These are phyloP conservation scores for Podaxis sp. DNA, from an alignment of 768 basidiomycete species.

Conservation along the genomic window DNA sequence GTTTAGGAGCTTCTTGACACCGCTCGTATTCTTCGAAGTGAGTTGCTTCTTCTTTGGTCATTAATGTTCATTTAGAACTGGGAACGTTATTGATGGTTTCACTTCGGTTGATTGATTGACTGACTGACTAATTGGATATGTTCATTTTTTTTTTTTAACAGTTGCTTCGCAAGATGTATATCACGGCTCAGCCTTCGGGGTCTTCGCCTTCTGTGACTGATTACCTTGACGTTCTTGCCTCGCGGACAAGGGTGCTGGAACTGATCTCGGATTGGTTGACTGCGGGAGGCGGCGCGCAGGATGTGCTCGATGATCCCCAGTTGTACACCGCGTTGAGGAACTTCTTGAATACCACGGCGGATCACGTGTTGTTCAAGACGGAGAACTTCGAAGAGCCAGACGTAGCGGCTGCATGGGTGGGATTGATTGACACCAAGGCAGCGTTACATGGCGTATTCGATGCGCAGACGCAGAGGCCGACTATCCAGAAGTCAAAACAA, in stretches of 20 bases:
- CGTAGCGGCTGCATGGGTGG: conserved; percentile 43
- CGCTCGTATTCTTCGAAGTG: conserved; percentile 83
- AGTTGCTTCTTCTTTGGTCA: conserved; percentile 15
- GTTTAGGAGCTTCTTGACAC: conserved; percentile 79
- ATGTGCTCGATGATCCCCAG: conserved; percentile 67
- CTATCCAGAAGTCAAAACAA: conserved; percentile 16
- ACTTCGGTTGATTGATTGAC: neutral
- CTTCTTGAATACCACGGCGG: conserved; percentile 55
- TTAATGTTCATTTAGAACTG: neutral
- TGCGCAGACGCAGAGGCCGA: conserved; percentile 60
- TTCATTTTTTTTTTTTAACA: conserved; percentile 23
- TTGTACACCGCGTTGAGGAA: conserved; percentile 52
- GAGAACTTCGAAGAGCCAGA: conserved; percentile 35
- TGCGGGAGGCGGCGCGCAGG: conserved; percentile 72
- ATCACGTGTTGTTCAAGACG: conserved; percentile 45
- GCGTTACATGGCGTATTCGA: conserved; percentile 42
- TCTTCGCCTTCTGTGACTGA: conserved; percentile 39
- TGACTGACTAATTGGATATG: conserved; percentile 1
- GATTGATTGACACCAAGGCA: conserved; percentile 37
- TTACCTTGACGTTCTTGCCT: conserved; percentile 43
- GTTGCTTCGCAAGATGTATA: conserved; percentile 74
- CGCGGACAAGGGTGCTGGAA: conserved; percentile 60
- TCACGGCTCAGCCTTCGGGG: conserved; percentile 42
- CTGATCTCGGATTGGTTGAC: conserved; percentile 70
- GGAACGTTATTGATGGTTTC: neutral